Evolutionary conservation across 345 rosid genomes (phyloP).

Genomic region (Gossypium australe): DNA sequence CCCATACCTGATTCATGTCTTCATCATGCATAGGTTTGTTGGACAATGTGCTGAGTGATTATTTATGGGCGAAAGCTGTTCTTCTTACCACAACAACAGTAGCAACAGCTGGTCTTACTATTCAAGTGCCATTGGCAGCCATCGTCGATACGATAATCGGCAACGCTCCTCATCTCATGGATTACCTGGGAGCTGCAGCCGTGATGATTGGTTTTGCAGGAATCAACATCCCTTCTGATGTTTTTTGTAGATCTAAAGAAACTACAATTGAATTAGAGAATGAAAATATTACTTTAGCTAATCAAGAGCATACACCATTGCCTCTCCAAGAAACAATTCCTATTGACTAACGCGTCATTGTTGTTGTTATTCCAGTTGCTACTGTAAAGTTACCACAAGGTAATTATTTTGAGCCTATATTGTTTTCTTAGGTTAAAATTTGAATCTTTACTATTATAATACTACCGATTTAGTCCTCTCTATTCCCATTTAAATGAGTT

Average conservation of each 20-base stretch:
- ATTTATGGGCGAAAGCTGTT: conserved; percentile 93
- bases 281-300: conserved; percentile 22
- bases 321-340: conserved; percentile 9
- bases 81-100: conserved; percentile 85
- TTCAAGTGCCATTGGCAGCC: conserved; percentile 96
- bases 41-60: conserved; percentile 91
- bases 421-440: not conserved
- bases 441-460: not conserved
- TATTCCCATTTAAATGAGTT: not conserved
- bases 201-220: conserved; percentile 92
- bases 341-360: conserved; percentile 14
- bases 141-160: conserved; percentile 70
- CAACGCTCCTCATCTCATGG: conserved; percentile 57
- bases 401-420: not conserved
- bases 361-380: not conserved
- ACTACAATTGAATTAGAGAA: conserved; percentile 34
- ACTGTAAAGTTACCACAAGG: not conserved
- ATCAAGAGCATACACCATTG: conserved; percentile 9
- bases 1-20: not conserved
- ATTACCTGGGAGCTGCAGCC: conserved; percentile 76
- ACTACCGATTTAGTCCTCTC: not conserved
- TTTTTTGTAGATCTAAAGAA: conserved; percentile 40
- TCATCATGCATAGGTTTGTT: conserved; percentile 50
- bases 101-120: conserved; percentile 88
- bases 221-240: conserved; percentile 67